Evolutionary conservation across 2,329 filamentous ascomycete genomes (phyloP), one percentile per base, ranked within the genome.

Genomic region (Madurella fahalii): DNA sequence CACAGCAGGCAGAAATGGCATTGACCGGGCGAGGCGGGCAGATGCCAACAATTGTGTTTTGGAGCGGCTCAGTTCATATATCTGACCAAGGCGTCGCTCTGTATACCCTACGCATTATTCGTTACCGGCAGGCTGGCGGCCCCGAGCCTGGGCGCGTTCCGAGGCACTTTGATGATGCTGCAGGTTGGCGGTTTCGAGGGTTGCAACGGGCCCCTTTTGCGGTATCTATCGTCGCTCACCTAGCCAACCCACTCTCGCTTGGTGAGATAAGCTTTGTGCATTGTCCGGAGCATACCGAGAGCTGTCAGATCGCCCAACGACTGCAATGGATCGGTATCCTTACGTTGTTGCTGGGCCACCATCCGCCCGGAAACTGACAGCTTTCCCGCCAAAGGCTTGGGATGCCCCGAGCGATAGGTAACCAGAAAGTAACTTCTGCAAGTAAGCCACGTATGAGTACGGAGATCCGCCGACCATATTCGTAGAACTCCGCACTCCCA

Each of bases 21-120:
- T 37, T 37, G 34, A 37, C 9, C 2, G 34, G 25, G 25, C 25
- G 25, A 25, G 25, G 4, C 25, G 25, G 25, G 4, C 7, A 7
- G 25, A 9, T 37, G 34, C 34, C 11, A 37, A 37, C 9, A 11
- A 37, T 37, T 11, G 34, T 15, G 34, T 18, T 34, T 18, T 40
- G 34, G 12, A 9, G 12, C 25, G 32, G 34, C 34, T 42, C 42
- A 46, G 34, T 51, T 51, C 49, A 51, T 51, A 31, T 51, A 39
- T 31, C n/a, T 25, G 18, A 40, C 41, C 41, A 44, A 50, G 48
- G 40, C 25, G 25, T 25, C 4, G 25, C 25, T 25, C 25, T 7
- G 25, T 7, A 25, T 25, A 25, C 25, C 25, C 4, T 4, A 25
- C 25, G 25, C 25, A 25, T 7, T 7, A 3, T 25, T 42, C 13